A percentile compares a stretch with the other conserved stretches of the same genome.
Conservation (phyloP, 176 grass and related monocot species). For the Oryza punctata region DNA sequence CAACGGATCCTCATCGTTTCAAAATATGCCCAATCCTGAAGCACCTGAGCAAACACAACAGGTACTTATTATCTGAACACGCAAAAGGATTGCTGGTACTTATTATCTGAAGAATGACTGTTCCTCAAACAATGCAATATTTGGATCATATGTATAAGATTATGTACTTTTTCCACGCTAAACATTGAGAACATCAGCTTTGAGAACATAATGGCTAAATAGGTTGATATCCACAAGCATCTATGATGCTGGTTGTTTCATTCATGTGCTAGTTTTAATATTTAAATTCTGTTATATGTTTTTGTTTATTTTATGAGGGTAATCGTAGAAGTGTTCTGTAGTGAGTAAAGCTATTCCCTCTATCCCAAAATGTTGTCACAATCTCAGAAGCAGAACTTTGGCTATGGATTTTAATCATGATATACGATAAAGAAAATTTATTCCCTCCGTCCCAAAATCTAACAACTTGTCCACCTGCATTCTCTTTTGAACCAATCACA, state of each 20-base stretch:
- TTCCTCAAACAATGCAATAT: conserved; percentile 1
- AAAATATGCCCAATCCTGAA: conserved; percentile 26
- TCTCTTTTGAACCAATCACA: too few relatives aligned
- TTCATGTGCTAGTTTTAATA: background rate
- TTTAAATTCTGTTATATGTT: background rate
- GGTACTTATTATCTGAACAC: conserved; percentile 35
- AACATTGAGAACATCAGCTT: background rate
- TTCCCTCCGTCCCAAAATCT: too few relatives aligned
- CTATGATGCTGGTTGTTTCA: background rate
- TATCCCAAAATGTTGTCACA: background rate
- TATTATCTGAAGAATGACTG: background rate
- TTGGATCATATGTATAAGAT: conserved; percentile 5
- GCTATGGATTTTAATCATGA: background rate
- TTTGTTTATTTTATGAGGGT: background rate
- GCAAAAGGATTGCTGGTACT: too few relatives aligned
- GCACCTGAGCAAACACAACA: conserved; percentile 28
- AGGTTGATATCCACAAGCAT: background rate
- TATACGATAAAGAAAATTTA: background rate
- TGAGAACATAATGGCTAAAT: conserved; percentile 1
- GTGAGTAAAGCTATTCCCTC: background rate
- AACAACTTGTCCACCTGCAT: too few relatives aligned
- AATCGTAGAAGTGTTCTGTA: background rate
- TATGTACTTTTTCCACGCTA: background rate
- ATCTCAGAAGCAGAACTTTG: background rate
- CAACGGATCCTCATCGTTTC: conserved; percentile 40